phyloP scores from a whole-genome alignment of 2,329 filamentous ascomycete genomes.

The Rutstroemia sp. region DNA sequence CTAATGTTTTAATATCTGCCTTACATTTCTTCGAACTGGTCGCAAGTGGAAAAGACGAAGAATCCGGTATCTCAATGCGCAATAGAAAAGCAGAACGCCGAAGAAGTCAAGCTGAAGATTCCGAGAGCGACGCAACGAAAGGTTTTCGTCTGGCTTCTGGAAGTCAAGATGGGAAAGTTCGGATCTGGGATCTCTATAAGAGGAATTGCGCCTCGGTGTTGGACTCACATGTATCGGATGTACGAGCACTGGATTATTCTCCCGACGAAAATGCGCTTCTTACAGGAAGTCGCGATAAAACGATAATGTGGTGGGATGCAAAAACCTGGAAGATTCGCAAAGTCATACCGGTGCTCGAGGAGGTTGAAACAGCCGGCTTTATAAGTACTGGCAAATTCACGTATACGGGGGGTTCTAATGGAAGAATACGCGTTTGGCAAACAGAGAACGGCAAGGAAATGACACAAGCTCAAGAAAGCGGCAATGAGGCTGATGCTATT shows the following conservation, averaged over 20 bases:
- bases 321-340: constrained; percentile 75
- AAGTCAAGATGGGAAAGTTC: constrained; percentile 86
- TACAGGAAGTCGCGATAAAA: constrained; percentile 87
- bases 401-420: constrained; percentile 80
- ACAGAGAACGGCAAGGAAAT: constrained; percentile 70
- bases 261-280: constrained; percentile 66
- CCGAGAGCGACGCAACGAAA: constrained; percentile 40
- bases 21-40: constrained; percentile 83
- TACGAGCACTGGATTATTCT: constrained; percentile 81
- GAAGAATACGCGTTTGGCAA: constrained; percentile 77
- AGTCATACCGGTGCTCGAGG: constrained; percentile 77
- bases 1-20: constrained; percentile 84
- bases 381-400: constrained; percentile 62
- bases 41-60: constrained; percentile 33
- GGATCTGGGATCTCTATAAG: constrained; percentile 87
- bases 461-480: constrained; percentile 61
- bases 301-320: constrained; percentile 85
- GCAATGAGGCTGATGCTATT: constrained; percentile 58
- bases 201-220: constrained; percentile 69
- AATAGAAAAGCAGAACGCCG: constrained; percentile 38
- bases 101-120: constrained; percentile 38
- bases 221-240: constrained; percentile 90
- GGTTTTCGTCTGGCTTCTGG: constrained; percentile 81
- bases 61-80: constrained; percentile 29
- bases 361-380: constrained; percentile 79